These are phyloP conservation scores for Cadophora sp. DNA, from an alignment of 2,329 filamentous ascomycete genomes.

Conservation along the genomic window DNA sequence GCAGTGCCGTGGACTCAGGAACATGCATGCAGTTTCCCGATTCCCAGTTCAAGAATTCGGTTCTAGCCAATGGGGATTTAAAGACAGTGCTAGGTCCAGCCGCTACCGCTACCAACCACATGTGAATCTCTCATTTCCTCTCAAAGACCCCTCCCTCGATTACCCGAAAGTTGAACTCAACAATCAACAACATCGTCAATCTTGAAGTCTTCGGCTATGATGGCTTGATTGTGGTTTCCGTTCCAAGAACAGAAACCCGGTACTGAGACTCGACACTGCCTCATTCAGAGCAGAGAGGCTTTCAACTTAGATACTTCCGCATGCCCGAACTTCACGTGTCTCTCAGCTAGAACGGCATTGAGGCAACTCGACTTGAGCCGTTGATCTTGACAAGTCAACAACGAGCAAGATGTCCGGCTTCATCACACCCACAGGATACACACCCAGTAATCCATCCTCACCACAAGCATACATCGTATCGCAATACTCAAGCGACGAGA, in stretches of 20 bases:
- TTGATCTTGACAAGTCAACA: neutral
- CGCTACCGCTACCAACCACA: slow-evolving; percentile 6
- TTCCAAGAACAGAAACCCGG: neutral
- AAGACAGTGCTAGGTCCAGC: neutral
- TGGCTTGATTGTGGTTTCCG: neutral
- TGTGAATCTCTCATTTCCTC: slow-evolving; percentile 2
- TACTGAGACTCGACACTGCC: neutral
- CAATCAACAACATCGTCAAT: neutral
- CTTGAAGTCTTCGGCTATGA: neutral
- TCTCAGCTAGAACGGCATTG: neutral
- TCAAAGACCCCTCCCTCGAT: neutral
- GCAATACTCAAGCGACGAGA: slow-evolving; percentile 22
- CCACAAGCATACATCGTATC: slow-evolving; percentile 15
- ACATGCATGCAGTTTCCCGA: neutral
- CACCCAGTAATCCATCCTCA: slow-evolving; percentile 6
- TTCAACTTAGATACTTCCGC: neutral
- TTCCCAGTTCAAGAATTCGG: neutral
- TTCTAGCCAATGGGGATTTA: neutral
- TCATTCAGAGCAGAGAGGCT: neutral
- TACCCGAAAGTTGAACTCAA: slow-evolving; percentile 10
- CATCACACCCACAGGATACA: neutral
- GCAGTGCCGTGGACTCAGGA: slow-evolving; percentile 2
- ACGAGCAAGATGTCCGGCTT: slow-evolving; percentile 7
- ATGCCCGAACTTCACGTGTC: slow-evolving; percentile 18
- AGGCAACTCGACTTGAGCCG: neutral